Evolutionary conservation across 371 early-diverging fungal genomes (phyloP).

Genomic region (Mucor lusitanicus): DNA sequence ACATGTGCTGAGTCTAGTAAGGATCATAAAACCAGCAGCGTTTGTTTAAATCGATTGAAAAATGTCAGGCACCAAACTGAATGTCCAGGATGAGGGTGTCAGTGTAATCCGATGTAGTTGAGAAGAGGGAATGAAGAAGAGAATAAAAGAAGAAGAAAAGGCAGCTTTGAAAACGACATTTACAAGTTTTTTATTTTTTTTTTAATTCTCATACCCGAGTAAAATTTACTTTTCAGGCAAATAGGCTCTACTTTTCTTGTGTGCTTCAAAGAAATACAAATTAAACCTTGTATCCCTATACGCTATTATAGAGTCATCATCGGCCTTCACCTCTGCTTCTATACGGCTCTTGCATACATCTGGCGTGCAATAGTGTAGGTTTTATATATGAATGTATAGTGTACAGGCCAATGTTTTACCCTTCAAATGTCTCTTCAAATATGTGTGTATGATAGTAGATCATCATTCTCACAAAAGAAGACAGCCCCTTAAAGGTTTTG

Average conservation of each 20-base stretch:
- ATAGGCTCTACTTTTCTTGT: not conserved
- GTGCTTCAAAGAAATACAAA: not conserved
- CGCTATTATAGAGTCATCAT: not conserved
- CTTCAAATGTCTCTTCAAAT: too few relatives aligned
- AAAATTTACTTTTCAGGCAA: conserved; percentile 26
- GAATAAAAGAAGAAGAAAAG: conserved; percentile 5
- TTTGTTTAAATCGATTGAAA: not conserved
- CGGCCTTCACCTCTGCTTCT: not conserved
- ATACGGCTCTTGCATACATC: not conserved
- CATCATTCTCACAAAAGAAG: not conserved
- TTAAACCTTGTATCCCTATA: not conserved
- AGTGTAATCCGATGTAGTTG: not conserved
- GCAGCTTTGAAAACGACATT: not conserved
- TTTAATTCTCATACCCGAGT: conserved; percentile 18
- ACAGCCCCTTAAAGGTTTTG: not conserved
- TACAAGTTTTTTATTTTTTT: conserved; percentile 2
- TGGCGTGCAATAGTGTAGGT: too few relatives aligned
- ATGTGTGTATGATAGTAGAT: not conserved
- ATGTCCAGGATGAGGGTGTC: too few relatives aligned
- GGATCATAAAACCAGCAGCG: not conserved
- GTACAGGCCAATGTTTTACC: too few relatives aligned
- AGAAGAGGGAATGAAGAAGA: not conserved
- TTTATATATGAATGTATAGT: too few relatives aligned
- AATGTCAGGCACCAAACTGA: not conserved
- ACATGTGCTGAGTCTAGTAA: not conserved